Evolutionary conservation across 257 asterid genomes (phyloP).

Genomic region (Solanum chiquidenum): DNA sequence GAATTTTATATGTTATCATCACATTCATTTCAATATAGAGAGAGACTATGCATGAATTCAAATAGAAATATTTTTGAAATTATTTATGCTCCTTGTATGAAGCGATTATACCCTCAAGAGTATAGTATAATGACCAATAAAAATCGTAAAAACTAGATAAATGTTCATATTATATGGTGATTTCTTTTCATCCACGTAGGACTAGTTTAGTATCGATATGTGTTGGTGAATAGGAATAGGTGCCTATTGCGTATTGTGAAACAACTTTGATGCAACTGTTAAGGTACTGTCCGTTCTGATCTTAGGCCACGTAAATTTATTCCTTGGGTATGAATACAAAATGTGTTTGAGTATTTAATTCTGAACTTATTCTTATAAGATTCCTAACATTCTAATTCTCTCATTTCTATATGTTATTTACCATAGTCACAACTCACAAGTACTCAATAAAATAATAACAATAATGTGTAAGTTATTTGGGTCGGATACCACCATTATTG

Average conservation of each 20-base stretch:
- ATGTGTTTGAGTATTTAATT: rapidly evolving
- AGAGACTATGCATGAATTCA: no score
- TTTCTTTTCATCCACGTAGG: background rate
- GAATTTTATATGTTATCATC: background rate
- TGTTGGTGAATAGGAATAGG: background rate
- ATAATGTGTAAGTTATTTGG: background rate
- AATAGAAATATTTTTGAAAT: no score
- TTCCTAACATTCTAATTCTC: background rate
- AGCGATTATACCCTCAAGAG: background rate
- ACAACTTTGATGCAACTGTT: background rate
- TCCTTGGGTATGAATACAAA: background rate
- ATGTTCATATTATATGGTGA: rapidly evolving
- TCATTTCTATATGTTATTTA: no score
- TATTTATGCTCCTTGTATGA: background rate
- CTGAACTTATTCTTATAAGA: background rate
- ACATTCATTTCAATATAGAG: background rate
- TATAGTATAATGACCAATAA: background rate
- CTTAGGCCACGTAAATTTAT: background rate
- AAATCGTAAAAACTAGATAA: no score
- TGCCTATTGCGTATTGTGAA: background rate
- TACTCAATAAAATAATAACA: background rate
- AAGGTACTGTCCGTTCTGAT: background rate
- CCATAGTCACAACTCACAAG: background rate
- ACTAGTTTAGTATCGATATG: background rate
- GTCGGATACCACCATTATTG: rapidly evolving